These are phyloP conservation scores for Phytophthora pisi DNA, from an alignment of 352 stramenopile species.

Conservation along the genomic window DNA sequence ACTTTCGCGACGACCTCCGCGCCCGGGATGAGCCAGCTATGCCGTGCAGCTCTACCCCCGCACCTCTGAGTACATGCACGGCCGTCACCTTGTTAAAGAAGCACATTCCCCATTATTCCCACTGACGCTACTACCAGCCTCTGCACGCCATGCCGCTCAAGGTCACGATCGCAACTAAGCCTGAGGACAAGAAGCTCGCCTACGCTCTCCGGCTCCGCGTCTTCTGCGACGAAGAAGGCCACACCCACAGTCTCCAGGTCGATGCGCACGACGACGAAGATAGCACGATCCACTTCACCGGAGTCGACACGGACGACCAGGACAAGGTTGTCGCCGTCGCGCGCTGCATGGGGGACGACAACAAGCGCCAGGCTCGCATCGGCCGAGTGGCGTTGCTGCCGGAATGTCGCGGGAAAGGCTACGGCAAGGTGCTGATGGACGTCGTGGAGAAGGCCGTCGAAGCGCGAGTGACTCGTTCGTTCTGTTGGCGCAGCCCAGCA, in stretches of 20 bases:
- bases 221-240: slow-evolving; percentile 9
- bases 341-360: slow-evolving; percentile 8
- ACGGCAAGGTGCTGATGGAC: slow-evolving; percentile 7
- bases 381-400: slow-evolving; percentile 12
- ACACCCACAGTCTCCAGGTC: slow-evolving; percentile 4
- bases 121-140: not conserved
- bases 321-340: slow-evolving; percentile 10
- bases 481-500: slow-evolving; percentile 7
- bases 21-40: slow-evolving; percentile 9
- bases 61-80: not conserved
- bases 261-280: slow-evolving; percentile 10
- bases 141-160: slow-evolving; percentile 1
- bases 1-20: not conserved
- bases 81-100: too few relatives aligned
- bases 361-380: slow-evolving; percentile 2
- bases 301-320: slow-evolving; percentile 6
- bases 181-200: slow-evolving; percentile 5
- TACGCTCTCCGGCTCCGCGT: slow-evolving; percentile 7
- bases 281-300: slow-evolving; percentile 11
- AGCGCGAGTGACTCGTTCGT: slow-evolving; percentile 7
- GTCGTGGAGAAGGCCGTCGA: slow-evolving; percentile 5
- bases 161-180: not conserved
- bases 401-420: slow-evolving; percentile 8
- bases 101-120: slow-evolving; percentile 2
- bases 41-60: not conserved